These are phyloP conservation scores for Phytophthora kernoviae DNA, from an alignment of 352 stramenopile genomes.

Conservation along the genomic window DNA sequence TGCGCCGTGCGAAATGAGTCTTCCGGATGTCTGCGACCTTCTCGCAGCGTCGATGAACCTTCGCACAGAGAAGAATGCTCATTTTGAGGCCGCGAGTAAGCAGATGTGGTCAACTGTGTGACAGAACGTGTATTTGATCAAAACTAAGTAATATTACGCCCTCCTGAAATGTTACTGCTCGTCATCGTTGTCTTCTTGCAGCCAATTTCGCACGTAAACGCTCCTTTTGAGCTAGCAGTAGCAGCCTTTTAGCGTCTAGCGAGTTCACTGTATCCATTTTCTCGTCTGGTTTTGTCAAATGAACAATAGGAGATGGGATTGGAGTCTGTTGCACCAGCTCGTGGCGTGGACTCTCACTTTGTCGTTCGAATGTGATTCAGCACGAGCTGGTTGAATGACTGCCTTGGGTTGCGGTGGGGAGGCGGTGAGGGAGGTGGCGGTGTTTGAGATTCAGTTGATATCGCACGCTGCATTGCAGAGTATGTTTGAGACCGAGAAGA, in stretches of 20 bases:
- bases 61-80: slow-evolving; percentile 51
- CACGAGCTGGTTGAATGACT: not conserved
- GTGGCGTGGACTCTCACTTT: not conserved
- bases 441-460: not conserved
- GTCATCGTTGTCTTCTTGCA: slow-evolving; percentile 28
- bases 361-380: not conserved
- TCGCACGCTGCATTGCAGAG: not conserved
- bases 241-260: slow-evolving; percentile 56
- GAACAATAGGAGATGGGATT: not conserved
- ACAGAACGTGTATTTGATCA: slow-evolving; percentile 4
- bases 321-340: not conserved
- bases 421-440: not conserved
- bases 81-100: slow-evolving; percentile 49
- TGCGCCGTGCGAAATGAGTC: slow-evolving; percentile 43
- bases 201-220: slow-evolving; percentile 67
- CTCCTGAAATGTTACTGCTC: too few species aligned
- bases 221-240: slow-evolving; percentile 70
- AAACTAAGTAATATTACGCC: not conserved
- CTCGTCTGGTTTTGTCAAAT: slow-evolving; percentile 3
- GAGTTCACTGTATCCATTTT: slow-evolving; percentile 5
- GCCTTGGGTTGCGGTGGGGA: not conserved
- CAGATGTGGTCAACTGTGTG: slow-evolving; percentile 62
- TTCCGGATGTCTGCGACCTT: slow-evolving; percentile 47
- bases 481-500: not conserved
- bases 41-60: slow-evolving; percentile 61